A percentile compares a stretch with the other conserved stretches of the same genome.
These are phyloP conservation scores for Rubia balearica DNA, from an alignment of 305 asterid species.

Conservation along the genomic window DNA sequence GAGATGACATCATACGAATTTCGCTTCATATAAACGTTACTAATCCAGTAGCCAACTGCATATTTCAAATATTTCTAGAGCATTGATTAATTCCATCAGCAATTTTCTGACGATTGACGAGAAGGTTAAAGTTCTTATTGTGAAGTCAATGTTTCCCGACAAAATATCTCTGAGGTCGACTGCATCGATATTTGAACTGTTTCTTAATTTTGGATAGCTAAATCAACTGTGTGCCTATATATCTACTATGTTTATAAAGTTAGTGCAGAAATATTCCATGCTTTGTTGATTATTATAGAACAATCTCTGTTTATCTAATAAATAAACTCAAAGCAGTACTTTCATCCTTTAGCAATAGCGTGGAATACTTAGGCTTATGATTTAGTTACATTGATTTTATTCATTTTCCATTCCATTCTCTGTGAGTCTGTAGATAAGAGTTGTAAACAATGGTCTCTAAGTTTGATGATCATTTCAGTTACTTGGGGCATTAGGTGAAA, in stretches of 20 bases:
- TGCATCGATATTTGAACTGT: slow-evolving; percentile 8
- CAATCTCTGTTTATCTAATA: neutral
- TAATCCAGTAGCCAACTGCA: slow-evolving; percentile 87
- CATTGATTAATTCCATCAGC: slow-evolving; percentile 46
- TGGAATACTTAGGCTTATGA: neutral
- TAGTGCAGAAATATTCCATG: neutral
- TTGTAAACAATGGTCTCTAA: too few relatives aligned
- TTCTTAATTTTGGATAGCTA: neutral
- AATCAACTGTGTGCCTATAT: neutral
- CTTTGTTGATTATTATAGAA: neutral
- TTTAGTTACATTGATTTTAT: neutral
- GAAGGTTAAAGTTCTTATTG: slow-evolving; percentile 70
- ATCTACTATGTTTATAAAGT: neutral
- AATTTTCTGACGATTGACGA: slow-evolving; percentile 65
- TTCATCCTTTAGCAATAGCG: neutral
- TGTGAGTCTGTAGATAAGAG: neutral
- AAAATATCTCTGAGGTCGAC: slow-evolving; percentile 79
- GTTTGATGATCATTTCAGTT: too few relatives aligned
- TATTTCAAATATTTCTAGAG: slow-evolving; percentile 61
- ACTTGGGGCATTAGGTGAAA: too few relatives aligned
- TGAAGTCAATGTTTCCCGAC: slow-evolving; percentile 64
- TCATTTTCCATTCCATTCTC: neutral
- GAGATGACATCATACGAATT: too few relatives aligned
- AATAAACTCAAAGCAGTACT: neutral
- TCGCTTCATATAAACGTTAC: too few relatives aligned